Evolutionary conservation across 2,329 filamentous ascomycete species (phyloP).

Genomic region (Fusarium metavorans): DNA sequence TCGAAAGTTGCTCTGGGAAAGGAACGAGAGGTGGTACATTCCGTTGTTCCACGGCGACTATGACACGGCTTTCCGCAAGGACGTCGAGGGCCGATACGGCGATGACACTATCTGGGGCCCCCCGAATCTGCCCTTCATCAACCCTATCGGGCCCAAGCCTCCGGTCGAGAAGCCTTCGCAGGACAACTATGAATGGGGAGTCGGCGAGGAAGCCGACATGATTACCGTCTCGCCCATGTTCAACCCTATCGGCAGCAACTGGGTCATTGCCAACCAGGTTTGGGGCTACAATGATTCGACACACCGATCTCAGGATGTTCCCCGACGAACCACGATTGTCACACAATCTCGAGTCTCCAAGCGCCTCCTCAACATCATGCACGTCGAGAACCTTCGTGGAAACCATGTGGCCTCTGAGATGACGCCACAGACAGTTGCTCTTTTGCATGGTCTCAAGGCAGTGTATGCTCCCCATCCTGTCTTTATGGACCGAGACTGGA

Average conservation of each 20-base stretch:
- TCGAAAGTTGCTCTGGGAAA: conserved; percentile 79
- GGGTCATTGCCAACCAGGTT: conserved; percentile 77
- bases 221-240: conserved; percentile 85
- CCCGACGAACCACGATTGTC: conserved; percentile 81
- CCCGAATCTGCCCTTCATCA: conserved; percentile 68
- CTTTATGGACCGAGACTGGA: conserved; percentile 82
- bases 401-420: conserved; percentile 86
- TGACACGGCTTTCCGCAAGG: conserved; percentile 73
- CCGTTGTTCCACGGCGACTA: conserved; percentile 76
- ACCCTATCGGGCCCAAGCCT: conserved; percentile 72
- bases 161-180: conserved; percentile 67
- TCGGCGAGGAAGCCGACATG: conserved; percentile 80
- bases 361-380: conserved; percentile 79
- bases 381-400: conserved; percentile 78
- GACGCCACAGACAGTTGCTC: conserved; percentile 78
- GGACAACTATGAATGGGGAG: conserved; percentile 82
- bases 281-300: conserved; percentile 71
- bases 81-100: conserved; percentile 67
- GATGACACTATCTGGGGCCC: conserved; percentile 75
- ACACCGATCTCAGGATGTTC: conserved; percentile 67
- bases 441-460: conserved; percentile 83
- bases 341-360: conserved; percentile 81
- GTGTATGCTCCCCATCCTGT: conserved; percentile 84
- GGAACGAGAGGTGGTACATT: conserved; percentile 79
- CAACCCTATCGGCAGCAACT: conserved; percentile 77